These are phyloP conservation scores for Fraxinus albicans DNA, from an alignment of 305 asterid species.

Conservation along the genomic window DNA sequence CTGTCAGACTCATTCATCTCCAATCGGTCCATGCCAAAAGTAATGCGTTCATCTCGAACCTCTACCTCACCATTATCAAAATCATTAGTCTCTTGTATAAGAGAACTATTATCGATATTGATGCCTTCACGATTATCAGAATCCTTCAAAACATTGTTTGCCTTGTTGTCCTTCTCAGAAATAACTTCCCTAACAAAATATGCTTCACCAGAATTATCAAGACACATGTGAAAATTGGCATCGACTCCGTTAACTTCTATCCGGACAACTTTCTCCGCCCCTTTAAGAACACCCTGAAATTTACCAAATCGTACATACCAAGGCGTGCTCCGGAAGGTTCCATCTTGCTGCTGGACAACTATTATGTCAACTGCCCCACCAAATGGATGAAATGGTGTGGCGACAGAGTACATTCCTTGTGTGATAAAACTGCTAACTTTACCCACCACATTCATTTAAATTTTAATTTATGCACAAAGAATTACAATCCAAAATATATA, in stretches of 20 bases:
- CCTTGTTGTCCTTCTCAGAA: conserved; percentile 35
- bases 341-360: conserved; percentile 76
- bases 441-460: conserved; percentile 82
- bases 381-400: conserved; percentile 91
- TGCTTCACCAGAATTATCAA: conserved; percentile 90
- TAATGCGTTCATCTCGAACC: conserved; percentile 60
- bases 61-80: conserved; percentile 41
- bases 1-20: conserved; percentile 53
- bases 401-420: conserved; percentile 6
- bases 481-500: conserved; percentile 10
- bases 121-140: conserved; percentile 30
- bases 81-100: conserved; percentile 35
- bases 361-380: conserved; percentile 97
- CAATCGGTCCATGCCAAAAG: neutral
- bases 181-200: conserved; percentile 68
- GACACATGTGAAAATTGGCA: conserved; percentile 67
- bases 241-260: conserved; percentile 87
- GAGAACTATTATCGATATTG: conserved; percentile 22
- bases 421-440: conserved; percentile 72
- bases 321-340: conserved; percentile 79
- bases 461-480: conserved; percentile 38
- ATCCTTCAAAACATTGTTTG: conserved; percentile 24
- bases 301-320: conserved; percentile 95
- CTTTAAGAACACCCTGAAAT: conserved; percentile 88
- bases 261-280: conserved; percentile 74